Base-by-base conservation (phyloP, 352 stramenopile species). In the Globisporangium ultimum region DNA sequence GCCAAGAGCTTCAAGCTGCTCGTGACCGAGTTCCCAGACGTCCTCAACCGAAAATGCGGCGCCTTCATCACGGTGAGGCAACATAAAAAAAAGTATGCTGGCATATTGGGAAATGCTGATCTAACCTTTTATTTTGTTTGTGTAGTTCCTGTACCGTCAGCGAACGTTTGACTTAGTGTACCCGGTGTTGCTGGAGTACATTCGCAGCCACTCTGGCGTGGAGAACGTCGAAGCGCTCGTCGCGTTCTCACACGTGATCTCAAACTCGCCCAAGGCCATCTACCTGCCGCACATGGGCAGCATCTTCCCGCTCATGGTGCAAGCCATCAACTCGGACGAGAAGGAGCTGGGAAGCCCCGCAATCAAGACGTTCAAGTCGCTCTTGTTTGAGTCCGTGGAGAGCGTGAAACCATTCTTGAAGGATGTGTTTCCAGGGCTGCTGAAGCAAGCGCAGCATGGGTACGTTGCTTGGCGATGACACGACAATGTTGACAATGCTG, bases 271-370 rank as follows among this genome's bases (percentile, higher is more conserved):
- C 2, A 88, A 89, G 66, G 82, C 86, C 28, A 76, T 91, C 43
- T 91, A 91, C 53, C 53, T 89, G 62, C 80, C 84, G 21, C 83
- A 91, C 36, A 57, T 93, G 32, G 68, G 68, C 49, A 86, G 80
- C 60, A 91, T 95, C 55, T 90, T 93, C 61, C 86, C 86, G 42
- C 74, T 93, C 47, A 87, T 95, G 71, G 78, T 93, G 42, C 78
- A 88, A 41, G 86, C 84, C 34, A 82, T 95, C 63, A 93, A 89
- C 64, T 80, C 74, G 53, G 81, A 91, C 61, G 69, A 84, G 58
- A 51, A 64, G 17, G 84, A 89, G 60, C 67, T 95, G 42, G 81
- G 86, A 14, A 89, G 80, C 53, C 80, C 86, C n/a, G 81, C 84
- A 12, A 87, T 95, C 41, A 68, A 75, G 55, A 91, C 81, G 24